These are phyloP conservation scores for Penicillium steckii DNA, from an alignment of 495 filamentous ascomycete species.

Conservation along the genomic window DNA sequence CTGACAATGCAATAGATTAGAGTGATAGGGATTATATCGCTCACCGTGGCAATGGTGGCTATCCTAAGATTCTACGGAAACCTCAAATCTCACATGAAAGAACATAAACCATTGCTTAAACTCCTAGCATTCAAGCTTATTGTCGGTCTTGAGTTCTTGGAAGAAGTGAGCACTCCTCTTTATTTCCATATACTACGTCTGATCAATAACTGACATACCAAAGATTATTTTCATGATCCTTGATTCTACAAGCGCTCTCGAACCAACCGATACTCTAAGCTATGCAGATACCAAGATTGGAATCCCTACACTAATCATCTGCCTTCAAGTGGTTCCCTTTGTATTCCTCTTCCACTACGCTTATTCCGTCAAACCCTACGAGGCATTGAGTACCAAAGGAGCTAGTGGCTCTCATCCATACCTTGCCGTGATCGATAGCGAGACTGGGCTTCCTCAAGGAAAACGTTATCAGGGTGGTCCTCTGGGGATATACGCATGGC, in stretches of 20 bases:
- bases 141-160: constrained; percentile 28
- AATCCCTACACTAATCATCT: constrained; percentile 32
- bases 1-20: constrained; percentile 18
- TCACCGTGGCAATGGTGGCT: constrained; percentile 20
- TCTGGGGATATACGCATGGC: constrained; percentile 13
- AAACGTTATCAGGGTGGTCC: constrained; percentile 18
- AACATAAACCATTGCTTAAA: constrained; percentile 25
- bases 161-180: constrained; percentile 15
- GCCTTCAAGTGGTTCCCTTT: constrained; percentile 35
- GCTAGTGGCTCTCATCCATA: neutral
- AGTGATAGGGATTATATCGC: constrained; percentile 22
- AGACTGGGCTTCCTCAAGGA: neutral
- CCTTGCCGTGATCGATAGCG: constrained; percentile 1
- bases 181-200: no score
- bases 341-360: constrained; percentile 32
- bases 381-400: neutral
- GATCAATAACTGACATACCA: neutral
- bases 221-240: constrained; percentile 33
- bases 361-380: constrained; percentile 26
- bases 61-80: constrained; percentile 26
- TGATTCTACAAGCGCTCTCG: constrained; percentile 18
- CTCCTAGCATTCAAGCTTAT: constrained; percentile 34
- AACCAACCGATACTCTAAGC: constrained; percentile 20
- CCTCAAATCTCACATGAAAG: constrained; percentile 19
- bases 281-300: constrained; percentile 35